These are phyloP conservation scores for Dillenia turbinata DNA, from an alignment of 164 flowering plant species.

Conservation along the genomic window DNA sequence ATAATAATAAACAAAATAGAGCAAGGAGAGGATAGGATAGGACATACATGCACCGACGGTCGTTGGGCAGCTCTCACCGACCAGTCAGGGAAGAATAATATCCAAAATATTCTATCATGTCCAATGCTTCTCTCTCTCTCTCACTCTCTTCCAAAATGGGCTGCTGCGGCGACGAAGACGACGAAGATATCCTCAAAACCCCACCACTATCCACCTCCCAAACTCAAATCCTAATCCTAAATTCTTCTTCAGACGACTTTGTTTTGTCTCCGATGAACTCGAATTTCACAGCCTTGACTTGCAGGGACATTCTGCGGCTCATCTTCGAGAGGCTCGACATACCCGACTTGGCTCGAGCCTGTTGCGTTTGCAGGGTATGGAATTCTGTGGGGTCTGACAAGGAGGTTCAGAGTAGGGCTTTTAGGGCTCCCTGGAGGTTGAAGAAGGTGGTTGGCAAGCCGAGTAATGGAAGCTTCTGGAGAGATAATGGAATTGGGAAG, in stretches of 20 bases:
- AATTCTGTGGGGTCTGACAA: conserved; percentile 54
- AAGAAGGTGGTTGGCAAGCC: conserved; percentile 70
- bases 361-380: conserved; percentile 83
- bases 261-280: conserved; percentile 74
- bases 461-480: conserved; percentile 71
- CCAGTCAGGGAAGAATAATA: too few relatives aligned
- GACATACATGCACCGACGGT: too few relatives aligned
- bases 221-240: background rate
- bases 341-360: conserved; percentile 78
- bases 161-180: too few relatives aligned
- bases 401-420: conserved; percentile 50
- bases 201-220: background rate
- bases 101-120: too few relatives aligned
- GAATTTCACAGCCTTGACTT: conserved; percentile 50
- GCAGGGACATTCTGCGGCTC: conserved; percentile 59
- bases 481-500: conserved; percentile 54
- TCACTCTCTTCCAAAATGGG: too few relatives aligned
- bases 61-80: too few relatives aligned
- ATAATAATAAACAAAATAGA: too few relatives aligned
- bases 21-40: too few relatives aligned
- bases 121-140: too few relatives aligned
- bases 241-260: conserved; percentile 1
- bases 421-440: conserved; percentile 70
- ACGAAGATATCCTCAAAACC: background rate
- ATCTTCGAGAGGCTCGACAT: conserved; percentile 59